Evolutionary conservation across 345 rosid species (phyloP).

Genomic region (Gossypium turneri): DNA sequence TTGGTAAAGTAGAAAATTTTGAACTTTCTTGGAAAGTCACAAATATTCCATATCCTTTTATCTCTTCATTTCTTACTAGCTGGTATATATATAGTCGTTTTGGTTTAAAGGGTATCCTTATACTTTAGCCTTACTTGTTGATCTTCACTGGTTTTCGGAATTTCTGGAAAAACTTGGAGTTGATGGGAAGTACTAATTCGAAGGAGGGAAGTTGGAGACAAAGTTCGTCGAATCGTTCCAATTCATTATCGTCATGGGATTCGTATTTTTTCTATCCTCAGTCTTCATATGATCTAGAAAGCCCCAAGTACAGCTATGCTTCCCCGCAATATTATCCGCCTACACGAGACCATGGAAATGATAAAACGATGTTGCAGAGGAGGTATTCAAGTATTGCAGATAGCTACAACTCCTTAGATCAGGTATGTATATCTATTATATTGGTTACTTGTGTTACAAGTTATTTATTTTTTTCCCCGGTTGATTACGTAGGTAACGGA

Average conservation of each 20-base stretch:
- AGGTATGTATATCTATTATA: constrained; percentile 37
- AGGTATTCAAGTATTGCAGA: constrained; percentile 76
- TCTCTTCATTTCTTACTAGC: background rate
- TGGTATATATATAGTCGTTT: background rate
- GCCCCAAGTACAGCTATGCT: constrained; percentile 32
- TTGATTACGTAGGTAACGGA: constrained; percentile 58
- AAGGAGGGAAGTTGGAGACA: constrained; percentile 30
- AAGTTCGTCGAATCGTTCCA: constrained; percentile 29
- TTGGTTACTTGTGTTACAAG: background rate
- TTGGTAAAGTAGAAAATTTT: background rate
- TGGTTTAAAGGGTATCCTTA: background rate
- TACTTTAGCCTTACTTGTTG: constrained; percentile 1
- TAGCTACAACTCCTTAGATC: constrained; percentile 67
- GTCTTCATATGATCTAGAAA: constrained; percentile 38
- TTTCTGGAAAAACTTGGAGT: constrained; percentile 17
- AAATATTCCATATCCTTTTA: background rate
- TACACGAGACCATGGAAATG: constrained; percentile 28
- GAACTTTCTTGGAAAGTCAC: background rate
- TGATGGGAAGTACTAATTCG: constrained; percentile 71
- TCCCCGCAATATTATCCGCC: constrained; percentile 34
- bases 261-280: constrained; percentile 37
- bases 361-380: constrained; percentile 56
- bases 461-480: background rate
- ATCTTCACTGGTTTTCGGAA: constrained; percentile 8
- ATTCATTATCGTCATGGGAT: constrained; percentile 49